Conservation (phyloP, 345 rosid genomes). For the Bretschneidera sinensis region DNA sequence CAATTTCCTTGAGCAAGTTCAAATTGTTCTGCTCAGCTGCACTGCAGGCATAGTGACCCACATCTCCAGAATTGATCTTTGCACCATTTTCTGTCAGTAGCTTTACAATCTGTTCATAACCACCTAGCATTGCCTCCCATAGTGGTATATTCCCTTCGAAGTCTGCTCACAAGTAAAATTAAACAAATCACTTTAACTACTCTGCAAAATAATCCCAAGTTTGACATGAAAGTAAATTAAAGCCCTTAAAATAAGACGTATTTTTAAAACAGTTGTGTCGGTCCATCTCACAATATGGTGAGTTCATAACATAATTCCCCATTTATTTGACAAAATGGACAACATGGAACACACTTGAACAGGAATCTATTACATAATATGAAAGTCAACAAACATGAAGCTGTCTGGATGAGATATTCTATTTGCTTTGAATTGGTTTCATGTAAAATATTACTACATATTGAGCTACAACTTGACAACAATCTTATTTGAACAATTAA, state of each 20-base stretch:
- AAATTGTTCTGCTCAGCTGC: constrained; percentile 70
- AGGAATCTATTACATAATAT: background rate
- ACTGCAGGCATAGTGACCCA: constrained; percentile 65
- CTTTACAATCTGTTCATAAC: constrained; percentile 48
- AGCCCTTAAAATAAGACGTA: too few species aligned
- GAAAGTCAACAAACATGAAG: background rate
- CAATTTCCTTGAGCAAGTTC: constrained; percentile 54
- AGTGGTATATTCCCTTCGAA: constrained; percentile 64
- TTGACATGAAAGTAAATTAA: too few species aligned
- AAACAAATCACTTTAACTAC: background rate
- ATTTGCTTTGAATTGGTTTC: too few species aligned
- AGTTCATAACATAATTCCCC: too few species aligned
- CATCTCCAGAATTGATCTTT: constrained; percentile 51
- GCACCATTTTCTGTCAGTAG: constrained; percentile 45
- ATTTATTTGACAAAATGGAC: too few species aligned
- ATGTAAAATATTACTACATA: too few species aligned
- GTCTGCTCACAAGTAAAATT: constrained; percentile 36
- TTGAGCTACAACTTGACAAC: background rate
- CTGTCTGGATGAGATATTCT: background rate
- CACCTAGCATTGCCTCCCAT: constrained; percentile 76
- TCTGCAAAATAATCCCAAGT: too few species aligned
- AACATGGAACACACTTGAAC: too few species aligned
- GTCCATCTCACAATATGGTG: too few species aligned
- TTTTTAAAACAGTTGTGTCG: too few species aligned
- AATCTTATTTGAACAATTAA: background rate